Evolutionary conservation across 139 green algal genomes (phyloP).

Genomic region (Eudorina sp.): DNA sequence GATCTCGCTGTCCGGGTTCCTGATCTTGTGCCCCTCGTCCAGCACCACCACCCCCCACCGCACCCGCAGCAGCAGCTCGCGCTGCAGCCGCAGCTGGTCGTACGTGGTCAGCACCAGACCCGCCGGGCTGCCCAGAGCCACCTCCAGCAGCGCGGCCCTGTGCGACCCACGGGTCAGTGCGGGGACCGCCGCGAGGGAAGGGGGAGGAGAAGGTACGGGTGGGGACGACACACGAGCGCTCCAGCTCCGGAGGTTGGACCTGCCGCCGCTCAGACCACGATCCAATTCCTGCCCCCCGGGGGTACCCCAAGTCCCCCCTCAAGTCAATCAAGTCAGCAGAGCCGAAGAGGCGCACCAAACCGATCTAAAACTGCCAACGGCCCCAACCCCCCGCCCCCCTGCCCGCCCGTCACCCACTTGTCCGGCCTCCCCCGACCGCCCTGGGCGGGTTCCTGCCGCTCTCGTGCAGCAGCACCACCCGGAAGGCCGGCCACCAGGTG

Average conservation of each 20-base stretch:
- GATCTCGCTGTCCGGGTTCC: constrained; percentile 96
- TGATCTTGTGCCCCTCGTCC: constrained; percentile 97
- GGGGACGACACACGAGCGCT: too few relatives aligned
- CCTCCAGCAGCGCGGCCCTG: constrained; percentile 22
- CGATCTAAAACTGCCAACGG: too few relatives aligned
- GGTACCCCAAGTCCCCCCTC: too few relatives aligned
- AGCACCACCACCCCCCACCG: constrained; percentile 94
- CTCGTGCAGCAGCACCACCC: constrained; percentile 93
- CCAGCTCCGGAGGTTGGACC: too few relatives aligned
- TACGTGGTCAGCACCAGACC: constrained; percentile 93
- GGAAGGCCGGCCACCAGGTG: constrained; percentile 77
- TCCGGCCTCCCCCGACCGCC: background rate
- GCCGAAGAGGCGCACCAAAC: too few relatives aligned
- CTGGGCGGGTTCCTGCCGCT: constrained; percentile 36
- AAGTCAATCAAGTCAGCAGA: too few relatives aligned
- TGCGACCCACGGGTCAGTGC: too few relatives aligned
- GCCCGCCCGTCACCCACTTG: constrained; percentile 28
- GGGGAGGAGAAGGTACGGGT: too few relatives aligned
- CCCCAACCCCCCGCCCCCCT: background rate
- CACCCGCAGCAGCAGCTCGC: constrained; percentile 76
- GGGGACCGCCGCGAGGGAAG: too few relatives aligned
- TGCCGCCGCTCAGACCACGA: too few relatives aligned
- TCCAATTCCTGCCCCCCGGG: too few relatives aligned
- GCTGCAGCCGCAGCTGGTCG: constrained; percentile 88
- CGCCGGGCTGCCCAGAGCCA: background rate